phyloP scores from a whole-genome alignment of 768 basidiomycete genomes.

The Tubosaeta sp. region DNA sequence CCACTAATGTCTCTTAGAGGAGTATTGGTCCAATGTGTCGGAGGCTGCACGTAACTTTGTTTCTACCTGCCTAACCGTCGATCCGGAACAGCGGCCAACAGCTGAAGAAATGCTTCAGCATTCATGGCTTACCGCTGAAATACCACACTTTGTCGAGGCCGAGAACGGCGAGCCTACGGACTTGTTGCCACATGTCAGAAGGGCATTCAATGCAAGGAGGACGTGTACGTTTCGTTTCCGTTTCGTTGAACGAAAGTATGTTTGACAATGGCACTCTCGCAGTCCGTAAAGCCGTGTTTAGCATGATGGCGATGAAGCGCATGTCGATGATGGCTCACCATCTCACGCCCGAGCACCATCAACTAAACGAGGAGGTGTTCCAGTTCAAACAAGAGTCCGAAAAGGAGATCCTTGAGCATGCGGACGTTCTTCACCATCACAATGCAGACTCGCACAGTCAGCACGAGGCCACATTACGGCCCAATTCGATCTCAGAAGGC shows the following conservation, averaged over 20 bases:
- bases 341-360: slow-evolving; percentile 40
- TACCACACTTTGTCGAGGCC: slow-evolving; percentile 65
- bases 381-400: slow-evolving; percentile 82
- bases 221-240: slow-evolving; percentile 55
- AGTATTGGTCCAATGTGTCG: slow-evolving; percentile 87
- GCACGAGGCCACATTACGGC: neutral
- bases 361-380: slow-evolving; percentile 55
- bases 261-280: slow-evolving; percentile 7
- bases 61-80: slow-evolving; percentile 73
- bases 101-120: slow-evolving; percentile 72
- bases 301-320: slow-evolving; percentile 81
- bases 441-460: slow-evolving; percentile 20
- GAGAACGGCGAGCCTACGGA: slow-evolving; percentile 59
- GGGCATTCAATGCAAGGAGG: slow-evolving; percentile 82
- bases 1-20: slow-evolving; percentile 37
- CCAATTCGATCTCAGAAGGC: neutral
- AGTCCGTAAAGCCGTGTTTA: slow-evolving; percentile 88
- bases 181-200: slow-evolving; percentile 85
- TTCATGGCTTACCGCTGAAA: slow-evolving; percentile 56
- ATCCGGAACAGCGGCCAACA: slow-evolving; percentile 77
- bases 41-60: slow-evolving; percentile 84
- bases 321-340: slow-evolving; percentile 54
- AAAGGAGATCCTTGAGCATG: slow-evolving; percentile 39
- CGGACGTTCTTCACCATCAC: slow-evolving; percentile 48
- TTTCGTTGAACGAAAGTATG: neutral